Evolutionary conservation across 1,139 yeast species (phyloP).

Genomic region (Kodamaea alishanica): DNA sequence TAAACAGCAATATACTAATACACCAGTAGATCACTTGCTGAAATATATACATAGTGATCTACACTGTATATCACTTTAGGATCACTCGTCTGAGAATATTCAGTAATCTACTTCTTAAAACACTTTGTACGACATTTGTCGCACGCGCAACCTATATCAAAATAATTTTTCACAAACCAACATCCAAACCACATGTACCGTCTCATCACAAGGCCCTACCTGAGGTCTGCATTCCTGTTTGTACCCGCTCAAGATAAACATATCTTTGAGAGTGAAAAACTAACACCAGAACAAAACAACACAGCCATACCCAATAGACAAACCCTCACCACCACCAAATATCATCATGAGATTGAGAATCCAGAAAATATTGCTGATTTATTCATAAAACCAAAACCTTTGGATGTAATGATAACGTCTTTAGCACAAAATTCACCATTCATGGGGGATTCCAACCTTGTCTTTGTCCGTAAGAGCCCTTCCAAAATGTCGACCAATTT

Average conservation of each 20-base stretch:
- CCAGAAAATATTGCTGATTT: constrained; percentile 37
- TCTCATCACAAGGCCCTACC: constrained; percentile 8
- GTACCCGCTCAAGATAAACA: constrained; percentile 31
- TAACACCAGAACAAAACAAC: constrained; percentile 28
- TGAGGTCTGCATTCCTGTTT: constrained; percentile 23
- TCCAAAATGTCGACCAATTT: constrained; percentile 15
- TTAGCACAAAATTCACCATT: constrained; percentile 29
- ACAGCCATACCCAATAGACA: constrained; percentile 34
- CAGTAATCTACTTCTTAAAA: no score
- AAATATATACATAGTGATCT: no score
- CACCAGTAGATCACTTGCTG: no score
- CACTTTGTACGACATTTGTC: no score
- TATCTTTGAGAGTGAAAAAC: constrained; percentile 32
- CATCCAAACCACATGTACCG: no score
- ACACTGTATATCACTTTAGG: no score
- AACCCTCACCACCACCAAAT: constrained; percentile 15
- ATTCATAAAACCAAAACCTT: constrained; percentile 17
- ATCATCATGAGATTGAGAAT: constrained; percentile 30
- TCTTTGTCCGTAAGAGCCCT: constrained; percentile 20
- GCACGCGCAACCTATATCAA: no score
- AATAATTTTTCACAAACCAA: no score
- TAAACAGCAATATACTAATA: no score
- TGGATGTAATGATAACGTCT: constrained; percentile 30
- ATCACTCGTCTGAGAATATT: no score
- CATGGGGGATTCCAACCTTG: constrained; percentile 25